These are phyloP conservation scores for Xylaria sp. DNA, from an alignment of 2,329 filamentous ascomycete genomes.

Conservation along the genomic window DNA sequence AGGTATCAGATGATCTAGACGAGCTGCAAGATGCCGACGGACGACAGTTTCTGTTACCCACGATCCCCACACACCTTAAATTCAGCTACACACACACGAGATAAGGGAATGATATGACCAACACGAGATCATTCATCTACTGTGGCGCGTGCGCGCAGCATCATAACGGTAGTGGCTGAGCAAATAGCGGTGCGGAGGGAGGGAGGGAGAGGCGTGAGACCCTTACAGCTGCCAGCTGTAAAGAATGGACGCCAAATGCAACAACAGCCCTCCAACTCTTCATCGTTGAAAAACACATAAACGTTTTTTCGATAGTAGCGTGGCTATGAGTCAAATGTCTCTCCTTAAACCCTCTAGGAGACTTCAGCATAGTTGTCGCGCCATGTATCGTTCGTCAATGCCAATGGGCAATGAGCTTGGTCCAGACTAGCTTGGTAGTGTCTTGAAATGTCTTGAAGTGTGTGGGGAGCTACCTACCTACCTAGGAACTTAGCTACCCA, in stretches of 20 bases:
- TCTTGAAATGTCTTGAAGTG: neutral
- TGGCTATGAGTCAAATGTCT: slow-evolving; percentile 1
- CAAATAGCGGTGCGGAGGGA: neutral
- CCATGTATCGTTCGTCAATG: neutral
- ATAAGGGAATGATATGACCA: neutral
- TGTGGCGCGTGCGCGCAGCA: slow-evolving; percentile 11
- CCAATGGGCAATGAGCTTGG: neutral
- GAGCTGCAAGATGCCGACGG: slow-evolving; percentile 6
- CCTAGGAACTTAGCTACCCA: too few relatives aligned
- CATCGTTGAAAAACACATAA: neutral
- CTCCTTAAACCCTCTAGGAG: neutral
- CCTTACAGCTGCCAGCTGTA: slow-evolving; percentile 6
- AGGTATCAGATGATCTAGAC: slow-evolving; percentile 17
- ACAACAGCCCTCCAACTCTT: neutral
- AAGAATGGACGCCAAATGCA: neutral
- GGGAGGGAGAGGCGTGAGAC: neutral
- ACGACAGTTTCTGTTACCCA: neutral
- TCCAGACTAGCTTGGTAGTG: neutral
- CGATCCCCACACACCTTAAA: neutral
- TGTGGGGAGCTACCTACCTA: slow-evolving; percentile 11
- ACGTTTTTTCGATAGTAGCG: neutral
- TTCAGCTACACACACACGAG: neutral
- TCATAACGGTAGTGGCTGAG: neutral
- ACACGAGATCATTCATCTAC: slow-evolving; percentile 2
- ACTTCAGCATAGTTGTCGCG: slow-evolving; percentile 14